phyloP scores from a whole-genome alignment of 352 stramenopile species.

The Phytopythium boreale region DNA sequence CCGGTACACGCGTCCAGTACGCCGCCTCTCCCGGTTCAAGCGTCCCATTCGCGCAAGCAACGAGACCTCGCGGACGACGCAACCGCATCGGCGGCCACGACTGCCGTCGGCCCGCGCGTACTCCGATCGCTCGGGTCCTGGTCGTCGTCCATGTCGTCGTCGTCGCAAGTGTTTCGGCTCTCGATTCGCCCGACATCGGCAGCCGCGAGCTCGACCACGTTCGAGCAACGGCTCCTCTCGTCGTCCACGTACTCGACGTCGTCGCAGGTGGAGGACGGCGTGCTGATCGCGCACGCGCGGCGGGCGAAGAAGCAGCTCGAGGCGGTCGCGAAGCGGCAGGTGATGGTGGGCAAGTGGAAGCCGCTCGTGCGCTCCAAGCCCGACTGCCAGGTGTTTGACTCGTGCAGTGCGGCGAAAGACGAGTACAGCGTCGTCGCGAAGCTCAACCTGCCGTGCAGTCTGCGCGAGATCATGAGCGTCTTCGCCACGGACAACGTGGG shows the following conservation, averaged over 20 bases:
- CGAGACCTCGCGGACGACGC: not conserved
- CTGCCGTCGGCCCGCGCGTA: not conserved
- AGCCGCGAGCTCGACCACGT: constrained; percentile 6
- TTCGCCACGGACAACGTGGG: constrained; percentile 38
- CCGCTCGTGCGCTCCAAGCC: constrained; percentile 22
- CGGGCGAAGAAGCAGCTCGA: constrained; percentile 46
- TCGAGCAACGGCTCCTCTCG: constrained; percentile 32
- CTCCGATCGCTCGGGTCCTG: constrained; percentile 14
- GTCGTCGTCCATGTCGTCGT: constrained; percentile 19
- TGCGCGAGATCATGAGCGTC: constrained; percentile 59
- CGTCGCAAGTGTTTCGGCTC: not conserved
- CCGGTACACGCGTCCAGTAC: not conserved
- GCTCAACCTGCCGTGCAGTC: constrained; percentile 51
- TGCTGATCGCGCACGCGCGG: constrained; percentile 26
- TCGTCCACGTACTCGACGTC: constrained; percentile 31
- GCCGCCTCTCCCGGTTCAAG: not conserved
- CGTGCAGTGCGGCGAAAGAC: constrained; percentile 31
- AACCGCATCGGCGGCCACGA: not conserved
- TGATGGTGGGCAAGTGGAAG: constrained; percentile 51
- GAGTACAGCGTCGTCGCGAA: constrained; percentile 61
- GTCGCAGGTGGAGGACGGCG: constrained; percentile 25
- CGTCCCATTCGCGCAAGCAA: not conserved
- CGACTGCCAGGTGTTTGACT: constrained; percentile 55
- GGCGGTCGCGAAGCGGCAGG: constrained; percentile 34
- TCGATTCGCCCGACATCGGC: not conserved